phyloP scores from a whole-genome alignment of 1,284 basidiomycete genomes.

The Phylloporus sp. region DNA sequence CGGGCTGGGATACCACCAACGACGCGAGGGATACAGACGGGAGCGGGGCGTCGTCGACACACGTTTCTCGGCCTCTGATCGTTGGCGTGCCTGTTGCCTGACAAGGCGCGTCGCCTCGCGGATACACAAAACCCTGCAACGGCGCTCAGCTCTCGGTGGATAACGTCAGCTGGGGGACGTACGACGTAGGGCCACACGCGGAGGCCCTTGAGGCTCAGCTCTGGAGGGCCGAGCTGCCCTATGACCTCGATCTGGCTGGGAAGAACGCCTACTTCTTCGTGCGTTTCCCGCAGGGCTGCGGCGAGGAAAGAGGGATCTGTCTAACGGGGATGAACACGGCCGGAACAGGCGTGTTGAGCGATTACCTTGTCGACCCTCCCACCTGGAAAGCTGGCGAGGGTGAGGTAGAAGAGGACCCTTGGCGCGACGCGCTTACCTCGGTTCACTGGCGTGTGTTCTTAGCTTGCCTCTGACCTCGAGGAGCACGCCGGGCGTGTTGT shows the following conservation, averaged over 20 bases:
- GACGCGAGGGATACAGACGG: conserved; percentile 66
- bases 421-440: conserved; percentile 60
- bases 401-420: neutral
- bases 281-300: conserved; percentile 74
- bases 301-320: conserved; percentile 61
- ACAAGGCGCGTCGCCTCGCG: conserved; percentile 20
- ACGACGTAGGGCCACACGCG: conserved; percentile 81
- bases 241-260: conserved; percentile 68
- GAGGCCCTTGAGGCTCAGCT: conserved; percentile 66
- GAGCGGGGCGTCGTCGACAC: conserved; percentile 46
- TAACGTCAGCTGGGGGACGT: conserved; percentile 40
- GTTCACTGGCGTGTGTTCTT: conserved; percentile 80
- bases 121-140: conserved; percentile 68
- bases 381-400: conserved; percentile 73
- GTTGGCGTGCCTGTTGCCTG: neutral
- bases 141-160: neutral
- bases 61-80: neutral
- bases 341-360: conserved; percentile 23
- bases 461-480: conserved; percentile 73
- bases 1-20: conserved; percentile 61
- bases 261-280: conserved; percentile 74
- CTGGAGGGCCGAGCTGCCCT: conserved; percentile 69
- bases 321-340: conserved; percentile 44
- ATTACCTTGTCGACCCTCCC: conserved; percentile 70
- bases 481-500: conserved; percentile 68